phyloP scores from a whole-genome alignment of 805 yeast genomes.

The Starmera amethionina region DNA sequence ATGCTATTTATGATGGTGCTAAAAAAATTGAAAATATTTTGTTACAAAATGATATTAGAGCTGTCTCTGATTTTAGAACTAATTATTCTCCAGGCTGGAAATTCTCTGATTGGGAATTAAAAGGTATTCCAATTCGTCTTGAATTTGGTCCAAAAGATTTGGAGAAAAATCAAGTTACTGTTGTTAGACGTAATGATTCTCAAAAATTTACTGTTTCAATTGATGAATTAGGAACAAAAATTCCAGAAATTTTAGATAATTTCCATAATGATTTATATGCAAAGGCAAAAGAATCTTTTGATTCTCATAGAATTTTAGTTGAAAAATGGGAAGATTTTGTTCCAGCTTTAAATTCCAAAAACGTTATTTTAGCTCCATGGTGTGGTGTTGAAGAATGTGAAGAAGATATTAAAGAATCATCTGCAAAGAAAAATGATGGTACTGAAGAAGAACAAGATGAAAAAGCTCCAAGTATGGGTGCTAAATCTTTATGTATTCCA shows the following conservation, averaged over 20 bases:
- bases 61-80: slow-evolving; percentile 79
- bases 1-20: slow-evolving; percentile 61
- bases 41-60: slow-evolving; percentile 56
- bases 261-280: slow-evolving; percentile 68
- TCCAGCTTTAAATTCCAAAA: slow-evolving; percentile 83
- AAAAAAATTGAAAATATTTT: slow-evolving; percentile 57
- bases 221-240: slow-evolving; percentile 49
- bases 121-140: slow-evolving; percentile 88
- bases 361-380: slow-evolving; percentile 92
- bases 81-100: slow-evolving; percentile 99
- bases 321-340: slow-evolving; percentile 88
- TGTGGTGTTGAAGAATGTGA: slow-evolving; percentile 94
- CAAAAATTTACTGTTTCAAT: slow-evolving; percentile 62
- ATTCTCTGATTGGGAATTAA: slow-evolving; percentile 93
- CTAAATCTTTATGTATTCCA: slow-evolving; percentile 96
- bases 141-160: slow-evolving; percentile 97
- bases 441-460: slow-evolving; percentile 89
- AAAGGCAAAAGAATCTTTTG: slow-evolving; percentile 76
- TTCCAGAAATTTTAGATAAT: slow-evolving; percentile 72
- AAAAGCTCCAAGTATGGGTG: slow-evolving; percentile 98
- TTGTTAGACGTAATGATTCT: slow-evolving; percentile 89
- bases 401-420: slow-evolving; percentile 90
- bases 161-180: slow-evolving; percentile 66
- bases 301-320: slow-evolving; percentile 73
- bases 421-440: slow-evolving; percentile 66